Conservation (phyloP, 1,139 yeast genomes). For the Candida frijolesensis region DNA sequence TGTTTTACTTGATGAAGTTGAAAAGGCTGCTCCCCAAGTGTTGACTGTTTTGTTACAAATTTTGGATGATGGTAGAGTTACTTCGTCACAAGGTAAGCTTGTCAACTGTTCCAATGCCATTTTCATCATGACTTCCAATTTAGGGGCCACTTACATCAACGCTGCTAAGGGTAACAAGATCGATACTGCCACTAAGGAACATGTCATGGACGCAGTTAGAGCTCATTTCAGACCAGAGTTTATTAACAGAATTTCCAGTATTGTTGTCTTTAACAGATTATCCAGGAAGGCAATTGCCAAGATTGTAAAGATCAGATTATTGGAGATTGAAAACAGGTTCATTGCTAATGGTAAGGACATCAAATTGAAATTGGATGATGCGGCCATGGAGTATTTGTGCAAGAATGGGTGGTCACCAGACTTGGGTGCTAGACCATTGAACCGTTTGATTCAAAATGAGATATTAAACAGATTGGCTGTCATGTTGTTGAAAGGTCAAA, state of each 20-base stretch:
- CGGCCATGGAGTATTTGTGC: slow-evolving; percentile 79
- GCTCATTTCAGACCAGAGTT: slow-evolving; percentile 97
- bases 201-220: slow-evolving; percentile 84
- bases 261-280: slow-evolving; percentile 88
- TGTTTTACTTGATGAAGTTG: slow-evolving; percentile 92
- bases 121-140: slow-evolving; percentile 93
- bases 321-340: slow-evolving; percentile 84
- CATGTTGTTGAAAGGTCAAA: slow-evolving; percentile 83
- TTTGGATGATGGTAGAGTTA: slow-evolving; percentile 94
- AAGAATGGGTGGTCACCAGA: slow-evolving; percentile 88
- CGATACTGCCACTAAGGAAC: slow-evolving; percentile 64
- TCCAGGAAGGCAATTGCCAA: slow-evolving; percentile 89
- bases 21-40: slow-evolving; percentile 99
- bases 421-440: slow-evolving; percentile 96
- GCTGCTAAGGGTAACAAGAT: slow-evolving; percentile 67
- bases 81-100: slow-evolving; percentile 91
- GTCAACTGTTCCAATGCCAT: slow-evolving; percentile 92
- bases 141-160: slow-evolving; percentile 90
- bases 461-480: slow-evolving; percentile 86
- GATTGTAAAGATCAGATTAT: slow-evolving; percentile 82
- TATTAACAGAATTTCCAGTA: slow-evolving; percentile 91
- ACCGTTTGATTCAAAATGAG: slow-evolving; percentile 88
- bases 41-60: slow-evolving; percentile 87
- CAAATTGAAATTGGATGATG: slow-evolving; percentile 65
- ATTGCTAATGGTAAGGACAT: slow-evolving; percentile 79